Percentiles rank a stretch among this genome's conserved stretches.
Conservation (phyloP, 495 filamentous ascomycete species). For the Xylaria scruposa region DNA sequence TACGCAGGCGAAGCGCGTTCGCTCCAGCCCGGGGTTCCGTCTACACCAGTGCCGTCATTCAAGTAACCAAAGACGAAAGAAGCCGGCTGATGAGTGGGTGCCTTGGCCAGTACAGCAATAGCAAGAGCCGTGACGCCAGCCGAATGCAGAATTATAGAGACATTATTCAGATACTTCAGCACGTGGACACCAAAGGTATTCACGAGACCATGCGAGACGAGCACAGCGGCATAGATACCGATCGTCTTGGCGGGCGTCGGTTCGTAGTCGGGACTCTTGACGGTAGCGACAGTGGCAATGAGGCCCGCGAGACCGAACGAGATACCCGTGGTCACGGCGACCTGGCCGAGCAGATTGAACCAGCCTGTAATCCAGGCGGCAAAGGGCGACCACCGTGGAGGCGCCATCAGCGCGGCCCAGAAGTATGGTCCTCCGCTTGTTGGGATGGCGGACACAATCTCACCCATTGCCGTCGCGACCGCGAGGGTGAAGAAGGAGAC, state of each 20-base stretch:
- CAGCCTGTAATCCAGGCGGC: constrained; percentile 71
- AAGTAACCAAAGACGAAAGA: constrained; percentile 64
- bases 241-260: constrained; percentile 61
- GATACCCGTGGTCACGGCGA: constrained; percentile 72
- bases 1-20: constrained; percentile 45
- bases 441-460: constrained; percentile 70
- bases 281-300: constrained; percentile 63
- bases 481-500: constrained; percentile 65
- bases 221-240: constrained; percentile 66
- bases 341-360: constrained; percentile 66
- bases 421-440: constrained; percentile 71
- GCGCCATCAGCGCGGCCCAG: constrained; percentile 68
- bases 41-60: constrained; percentile 60
- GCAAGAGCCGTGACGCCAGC: constrained; percentile 44
- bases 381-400: constrained; percentile 61
- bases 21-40: constrained; percentile 60
- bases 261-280: constrained; percentile 58
- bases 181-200: constrained; percentile 64
- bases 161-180: constrained; percentile 57
- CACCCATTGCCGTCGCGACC: constrained; percentile 67
- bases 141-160: constrained; percentile 56
- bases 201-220: constrained; percentile 63
- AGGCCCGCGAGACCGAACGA: constrained; percentile 68
- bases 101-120: constrained; percentile 66
- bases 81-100: constrained; percentile 65